Base-by-base conservation (phyloP, 2,329 filamentous ascomycete species). In the Neofusicoccum parvum region DNA sequence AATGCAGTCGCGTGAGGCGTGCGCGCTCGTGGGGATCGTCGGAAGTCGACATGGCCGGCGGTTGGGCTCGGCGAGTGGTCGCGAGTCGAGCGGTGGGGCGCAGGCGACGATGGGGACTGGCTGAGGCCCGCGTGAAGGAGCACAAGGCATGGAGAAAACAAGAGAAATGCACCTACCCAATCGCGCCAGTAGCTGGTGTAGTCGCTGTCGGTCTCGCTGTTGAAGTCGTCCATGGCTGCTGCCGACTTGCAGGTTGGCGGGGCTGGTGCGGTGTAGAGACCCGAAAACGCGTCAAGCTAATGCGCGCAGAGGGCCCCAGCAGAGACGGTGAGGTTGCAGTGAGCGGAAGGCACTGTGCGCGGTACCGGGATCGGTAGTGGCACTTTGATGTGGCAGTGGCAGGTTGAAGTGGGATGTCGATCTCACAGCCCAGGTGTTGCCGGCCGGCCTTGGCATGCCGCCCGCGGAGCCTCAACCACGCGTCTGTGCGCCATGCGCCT, bases 181-280 rank as follows among this genome's bases (percentile, higher is more conserved):
- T 99, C 95, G 79, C 94, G 86, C 95, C 95, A 99, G 80, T 98
- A 99, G 81, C 93, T 98, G 56, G 95, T 97, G 79, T 98, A 99
- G 82, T 99, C 95, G 80, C 94, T 97, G 78, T 99, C 95, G 12
- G 94, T 96, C 80, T 99, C 95, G 76, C 93, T 97, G 71, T 92
- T 94, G 80, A 95, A 98, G 81, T 98, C 94, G 78, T 98, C 95
- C 95, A 98, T 98, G 73, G 67, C 73, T 67, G 50, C 64, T 50
- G 59, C 59, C 59, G 45, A 37, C 17, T 51, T 14, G 32, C 43
- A 32, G 45, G 46, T 23, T 43, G 14, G 45, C 32, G 27, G 41
- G 43, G 43, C 32, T 60, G 41, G 45, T 43, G 45, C 36, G 48
- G 59, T 17, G 36, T 34, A 49, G 48, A n/a, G 34, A 23, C 11